Base-by-base conservation (phyloP, 73 alveolate species). In the Tetrahymena malaccensis region DNA sequence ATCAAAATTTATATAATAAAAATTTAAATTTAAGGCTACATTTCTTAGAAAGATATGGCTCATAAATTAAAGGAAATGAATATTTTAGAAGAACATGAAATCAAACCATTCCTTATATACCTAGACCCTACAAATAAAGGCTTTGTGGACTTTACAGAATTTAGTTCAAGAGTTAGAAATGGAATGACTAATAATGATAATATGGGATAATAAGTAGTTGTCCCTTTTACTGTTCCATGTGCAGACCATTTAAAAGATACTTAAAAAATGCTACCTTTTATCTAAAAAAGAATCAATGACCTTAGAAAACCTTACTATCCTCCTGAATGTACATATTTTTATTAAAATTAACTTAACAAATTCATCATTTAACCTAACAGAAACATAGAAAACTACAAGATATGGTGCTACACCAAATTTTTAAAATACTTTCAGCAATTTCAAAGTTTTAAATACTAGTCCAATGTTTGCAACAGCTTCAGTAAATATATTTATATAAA, bases 351-450 rank as follows among this genome's bases (percentile, higher is more conserved):
- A 11, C 11, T 4, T 7, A 70, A 17, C 25, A 7, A 70, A 70
- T 0, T 19, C 4, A 70, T 70, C 17, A 56, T 56, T 70, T 70
- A 21, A 15, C 16, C 27, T 11, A 50, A 50, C 1, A 70, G 89
- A 70, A 70, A 31, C 89, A n/a, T 70, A 70, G 37, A 70, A 70
- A 70, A 70, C 21, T 19, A 70, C 89, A 11, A 70, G 97, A 84
- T 95, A 85, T 55, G 97, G 97, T 19, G 97, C 97, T 6, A 95
- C 97, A 85, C 97, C 97, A 4, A 40, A 43, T 43, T 94, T 85
- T 50, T 85, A 95, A 89, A 58, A 95, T 89, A 95, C 97, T 34
- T 95, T 95, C 94, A 27, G 43, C 22, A 95, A 57, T 40, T 89
- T 95, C 21, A 43, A 95, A 95, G 89, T 70, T 2, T 8, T 27